Evolutionary conservation across 805 yeast species (phyloP).

Genomic region (Lipomyces lipofer): DNA sequence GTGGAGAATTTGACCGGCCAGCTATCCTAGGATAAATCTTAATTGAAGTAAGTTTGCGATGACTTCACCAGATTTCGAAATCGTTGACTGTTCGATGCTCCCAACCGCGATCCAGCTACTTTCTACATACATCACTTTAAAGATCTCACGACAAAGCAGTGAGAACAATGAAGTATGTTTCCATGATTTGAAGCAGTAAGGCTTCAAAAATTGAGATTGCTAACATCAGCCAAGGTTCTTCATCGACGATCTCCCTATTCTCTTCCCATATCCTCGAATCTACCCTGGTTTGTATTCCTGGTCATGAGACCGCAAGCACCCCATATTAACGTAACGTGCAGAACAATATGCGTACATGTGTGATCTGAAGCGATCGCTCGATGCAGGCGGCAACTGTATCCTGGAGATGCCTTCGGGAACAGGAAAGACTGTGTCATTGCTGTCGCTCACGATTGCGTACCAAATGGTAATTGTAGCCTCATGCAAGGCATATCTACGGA

Average conservation of each 20-base stretch:
- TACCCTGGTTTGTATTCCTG: slow-evolving; percentile 56
- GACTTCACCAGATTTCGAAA: too few relatives aligned
- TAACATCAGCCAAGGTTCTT: slow-evolving; percentile 55
- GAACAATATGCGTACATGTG: slow-evolving; percentile 98
- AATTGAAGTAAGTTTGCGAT: too few relatives aligned
- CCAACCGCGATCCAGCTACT: too few relatives aligned
- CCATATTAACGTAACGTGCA: not conserved
- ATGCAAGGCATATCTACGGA: not conserved
- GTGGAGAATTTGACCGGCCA: too few relatives aligned
- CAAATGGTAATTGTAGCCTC: slow-evolving; percentile 54
- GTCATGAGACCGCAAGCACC: not conserved
- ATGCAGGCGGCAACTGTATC: slow-evolving; percentile 95
- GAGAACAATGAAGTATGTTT: slow-evolving; percentile 27
- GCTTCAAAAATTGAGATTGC: not conserved
- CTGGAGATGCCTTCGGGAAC: slow-evolving; percentile 99
- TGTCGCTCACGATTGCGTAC: slow-evolving; percentile 90
- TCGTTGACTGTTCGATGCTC: too few relatives aligned
- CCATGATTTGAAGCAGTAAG: too few relatives aligned
- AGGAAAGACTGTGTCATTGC: slow-evolving; percentile 90
- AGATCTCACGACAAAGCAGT: too few relatives aligned
- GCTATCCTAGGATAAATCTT: too few relatives aligned
- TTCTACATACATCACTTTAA: too few relatives aligned
- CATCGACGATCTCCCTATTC: slow-evolving; percentile 93
- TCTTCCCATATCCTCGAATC: slow-evolving; percentile 93
- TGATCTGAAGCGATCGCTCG: slow-evolving; percentile 88